Base-by-base conservation (phyloP, 164 flowering plant genomes). In the Chimonanthus salicifolius region DNA sequence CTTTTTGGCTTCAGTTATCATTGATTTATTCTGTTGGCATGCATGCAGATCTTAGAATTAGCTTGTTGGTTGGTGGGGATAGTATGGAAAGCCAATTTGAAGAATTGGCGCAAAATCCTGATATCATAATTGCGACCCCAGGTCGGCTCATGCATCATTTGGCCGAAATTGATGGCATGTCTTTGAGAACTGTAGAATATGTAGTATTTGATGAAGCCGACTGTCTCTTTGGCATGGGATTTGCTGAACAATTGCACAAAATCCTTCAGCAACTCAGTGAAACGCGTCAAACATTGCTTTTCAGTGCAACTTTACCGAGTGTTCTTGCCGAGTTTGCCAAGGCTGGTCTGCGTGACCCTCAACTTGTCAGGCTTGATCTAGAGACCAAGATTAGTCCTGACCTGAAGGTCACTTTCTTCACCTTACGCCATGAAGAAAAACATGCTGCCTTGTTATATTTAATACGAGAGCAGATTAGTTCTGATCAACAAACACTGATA, bases 171-270 rank as follows among this genome's bases (percentile, higher is more conserved):
- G 98, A 95, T n/a, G 97, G 89, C 72, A 89, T 95, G 98, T 85
- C 98, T 3, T 83, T 95, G 76, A 86, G 90, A 4, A 83, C 88
- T 2, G 97, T 93, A 76, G 97, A 93, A 54, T 95, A 95, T 75
- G 91, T 93, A 47, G 98, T 95, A 66, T 95, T 95, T 81, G 98
- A 95, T 78, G 99, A 95, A 84, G 98, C 99, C 18, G 99, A 95
- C 75, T 79, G 82, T 73, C 87, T 93, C 1, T 95, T 93, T 83
- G 89, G 88, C 33, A 90, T 89, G 97, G 99, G 97, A 18, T 95
- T 93, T 84, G 96, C 99, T 0, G 98, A 95, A 80, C 99, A 95
- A 82, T 78, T 95, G 85, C 94, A 89, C 74, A 74, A 86, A 72
- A 93, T 95, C 60, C 92, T 95, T 44, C 45, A 75, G 5, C 90